phyloP scores from a whole-genome alignment of 805 yeast species.

The Blastobotrys peoriensis region DNA sequence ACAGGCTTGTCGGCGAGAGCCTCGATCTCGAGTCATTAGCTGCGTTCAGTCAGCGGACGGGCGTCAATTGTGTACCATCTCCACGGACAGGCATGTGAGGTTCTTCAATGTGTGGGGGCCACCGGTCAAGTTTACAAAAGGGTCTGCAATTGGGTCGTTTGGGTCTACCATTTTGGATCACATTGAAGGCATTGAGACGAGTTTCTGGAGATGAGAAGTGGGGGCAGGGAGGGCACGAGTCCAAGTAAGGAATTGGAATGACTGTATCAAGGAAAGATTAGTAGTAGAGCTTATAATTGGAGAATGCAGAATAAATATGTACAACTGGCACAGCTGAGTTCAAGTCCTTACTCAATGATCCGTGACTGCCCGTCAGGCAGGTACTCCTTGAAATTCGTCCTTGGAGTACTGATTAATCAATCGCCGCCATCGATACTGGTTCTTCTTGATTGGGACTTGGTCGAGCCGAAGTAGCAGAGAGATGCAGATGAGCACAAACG shows the following conservation, averaged over 20 bases:
- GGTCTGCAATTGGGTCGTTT: not conserved
- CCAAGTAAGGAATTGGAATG: too few relatives aligned
- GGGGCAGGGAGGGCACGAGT: too few relatives aligned
- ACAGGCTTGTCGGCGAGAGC: constrained; percentile 42
- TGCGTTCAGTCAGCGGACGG: constrained; percentile 63
- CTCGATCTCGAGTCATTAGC: constrained; percentile 55
- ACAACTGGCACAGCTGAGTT: too few relatives aligned
- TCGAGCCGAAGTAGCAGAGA: constrained; percentile 52
- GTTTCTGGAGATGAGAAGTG: too few relatives aligned
- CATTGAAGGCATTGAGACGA: not conserved
- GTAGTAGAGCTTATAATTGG: too few relatives aligned
- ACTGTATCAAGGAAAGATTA: too few relatives aligned
- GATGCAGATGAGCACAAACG: constrained; percentile 45
- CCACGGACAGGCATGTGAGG: constrained; percentile 72
- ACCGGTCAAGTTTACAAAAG: not conserved
- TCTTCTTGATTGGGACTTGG: constrained; percentile 62
- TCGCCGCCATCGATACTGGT: constrained; percentile 59
- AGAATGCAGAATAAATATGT: too few relatives aligned
- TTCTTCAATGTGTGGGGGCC: constrained; percentile 67
- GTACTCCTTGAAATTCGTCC: constrained; percentile 80
- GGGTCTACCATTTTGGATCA: not conserved
- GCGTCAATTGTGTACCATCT: constrained; percentile 60
- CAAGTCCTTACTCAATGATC: too few relatives aligned
- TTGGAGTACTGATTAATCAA: constrained; percentile 49
- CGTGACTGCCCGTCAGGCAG: too few relatives aligned